Base-by-base conservation (phyloP, 371 early-diverging fungal species). In the Lichtheimia hyalospora region DNA sequence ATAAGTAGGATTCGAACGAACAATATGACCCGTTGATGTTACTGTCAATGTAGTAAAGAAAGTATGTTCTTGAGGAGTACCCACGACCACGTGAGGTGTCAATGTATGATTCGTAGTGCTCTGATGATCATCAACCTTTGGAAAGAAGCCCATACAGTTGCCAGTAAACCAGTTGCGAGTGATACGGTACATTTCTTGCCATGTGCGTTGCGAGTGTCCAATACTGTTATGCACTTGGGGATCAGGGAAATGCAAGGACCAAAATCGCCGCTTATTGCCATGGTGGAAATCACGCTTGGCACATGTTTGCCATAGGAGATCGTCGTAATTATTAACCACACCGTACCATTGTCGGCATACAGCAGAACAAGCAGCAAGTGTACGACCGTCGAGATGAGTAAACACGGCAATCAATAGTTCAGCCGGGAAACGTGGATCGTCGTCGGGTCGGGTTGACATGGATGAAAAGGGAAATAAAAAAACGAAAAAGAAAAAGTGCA, bases 1-100 rank as follows among this genome's bases (percentile, higher is more conserved):
- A 60, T 85, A 85, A 16, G 72, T 74, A 49, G 85, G 85, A 61
- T 85, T 85, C 1, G 82, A 85, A 8, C 81, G 75, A 13, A 82
- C 59, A 24, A 84, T 53, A 12, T 58, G 61, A 24, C 71, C 72
- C 16, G 66, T 59, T 1, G 61, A 44, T 7, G 71, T 58, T 2
- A 82, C 27, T 3, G 77, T 78, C n/a, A 85, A 48, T 6, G 58
- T 54, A 5, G 84, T 83, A 39, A 68, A 58, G 50, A 78, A 73
- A 2, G 74, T 74, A n/a, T 77, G 75, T 52, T 83, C 84, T 70
- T 79, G 81, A 5, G 75, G 80, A 7, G 75, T 51, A 4, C 85
- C 85, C 15, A 85, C 72, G 3, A 83, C 73, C 10, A 68, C 60
- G 43, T 62, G 63, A 6, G 62, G 60, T 42, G 46, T 34, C 12